These are phyloP conservation scores for Pleurotus platypus DNA, from an alignment of 768 basidiomycete species.

Conservation along the genomic window DNA sequence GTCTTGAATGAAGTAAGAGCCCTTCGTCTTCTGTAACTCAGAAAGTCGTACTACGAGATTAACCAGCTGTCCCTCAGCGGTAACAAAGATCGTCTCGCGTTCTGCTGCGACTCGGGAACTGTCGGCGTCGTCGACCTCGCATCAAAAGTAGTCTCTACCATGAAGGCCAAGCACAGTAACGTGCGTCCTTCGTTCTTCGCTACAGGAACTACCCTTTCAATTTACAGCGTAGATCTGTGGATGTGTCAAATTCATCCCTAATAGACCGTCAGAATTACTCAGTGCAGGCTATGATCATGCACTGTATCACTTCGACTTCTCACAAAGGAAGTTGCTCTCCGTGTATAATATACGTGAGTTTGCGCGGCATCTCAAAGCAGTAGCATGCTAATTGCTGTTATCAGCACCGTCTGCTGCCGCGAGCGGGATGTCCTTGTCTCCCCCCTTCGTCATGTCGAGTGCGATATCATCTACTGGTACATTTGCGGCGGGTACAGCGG, in stretches of 20 bases:
- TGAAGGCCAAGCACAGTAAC: slow-evolving; percentile 62
- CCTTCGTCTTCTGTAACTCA: not conserved
- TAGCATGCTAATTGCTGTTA: slow-evolving; percentile 4
- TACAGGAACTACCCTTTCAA: not conserved
- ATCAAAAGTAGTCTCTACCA: slow-evolving; percentile 41
- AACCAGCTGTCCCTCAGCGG: slow-evolving; percentile 63
- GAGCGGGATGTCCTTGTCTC: slow-evolving; percentile 58
- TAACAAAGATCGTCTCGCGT: slow-evolving; percentile 57
- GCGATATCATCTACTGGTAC: slow-evolving; percentile 57
- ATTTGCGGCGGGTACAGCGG: slow-evolving; percentile 70
- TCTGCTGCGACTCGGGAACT: slow-evolving; percentile 64
- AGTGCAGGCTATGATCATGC: slow-evolving; percentile 76
- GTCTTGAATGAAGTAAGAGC: slow-evolving; percentile 63
- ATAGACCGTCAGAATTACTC: slow-evolving; percentile 65
- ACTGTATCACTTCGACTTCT: slow-evolving; percentile 65
- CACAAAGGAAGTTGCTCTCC: slow-evolving; percentile 53
- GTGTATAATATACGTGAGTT: slow-evolving; percentile 53
- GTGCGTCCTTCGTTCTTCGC: slow-evolving; percentile 34
- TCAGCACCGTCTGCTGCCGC: slow-evolving; percentile 36
- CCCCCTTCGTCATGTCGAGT: slow-evolving; percentile 69
- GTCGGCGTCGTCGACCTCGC: slow-evolving; percentile 66
- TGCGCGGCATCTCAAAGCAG: not conserved
- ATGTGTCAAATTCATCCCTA: slow-evolving; percentile 67
- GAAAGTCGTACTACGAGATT: slow-evolving; percentile 15
- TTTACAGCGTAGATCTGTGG: slow-evolving; percentile 57